A percentile compares a stretch with the other conserved stretches of the same genome.
phyloP scores from a whole-genome alignment of 225 moss, liverwort and hornwort species.

The Physcomitrium patens region DNA sequence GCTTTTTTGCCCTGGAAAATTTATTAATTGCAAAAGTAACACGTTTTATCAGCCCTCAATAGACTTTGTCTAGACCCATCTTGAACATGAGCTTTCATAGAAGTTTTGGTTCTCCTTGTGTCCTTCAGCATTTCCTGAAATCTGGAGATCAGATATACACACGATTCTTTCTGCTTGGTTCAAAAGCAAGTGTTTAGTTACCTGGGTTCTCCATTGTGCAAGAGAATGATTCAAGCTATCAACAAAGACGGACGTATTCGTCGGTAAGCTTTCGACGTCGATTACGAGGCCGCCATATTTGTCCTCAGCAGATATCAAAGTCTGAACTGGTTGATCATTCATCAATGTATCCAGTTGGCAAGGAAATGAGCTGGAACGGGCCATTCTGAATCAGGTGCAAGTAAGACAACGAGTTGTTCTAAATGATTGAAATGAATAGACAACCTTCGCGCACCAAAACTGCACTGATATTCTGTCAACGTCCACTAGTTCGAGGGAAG shows the following conservation, averaged over 20 bases:
- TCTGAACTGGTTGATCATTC: not conserved
- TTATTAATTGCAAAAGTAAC: not conserved
- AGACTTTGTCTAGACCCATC: not conserved
- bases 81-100: not conserved
- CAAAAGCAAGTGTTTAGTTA: not conserved
- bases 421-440: too few relatives aligned
- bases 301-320: constrained; percentile 29
- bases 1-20: constrained; percentile 46
- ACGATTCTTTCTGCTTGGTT: not conserved
- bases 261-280: constrained; percentile 34
- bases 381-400: too few relatives aligned
- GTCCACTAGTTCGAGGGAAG: too few relatives aligned
- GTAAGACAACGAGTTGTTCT: too few relatives aligned
- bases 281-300: constrained; percentile 38
- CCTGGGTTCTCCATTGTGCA: constrained; percentile 33
- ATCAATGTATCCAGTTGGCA: too few relatives aligned
- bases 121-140: not conserved
- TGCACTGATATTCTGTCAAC: too few relatives aligned
- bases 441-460: too few relatives aligned
- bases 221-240: constrained; percentile 31
- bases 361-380: too few relatives aligned
- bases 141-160: not conserved
- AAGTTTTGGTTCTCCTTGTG: not conserved
- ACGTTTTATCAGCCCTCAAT: not conserved
- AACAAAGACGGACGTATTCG: constrained; percentile 25